A percentile compares a stretch with the other conserved stretches of the same genome.
These are phyloP conservation scores for Colletotrichum nymphaeae DNA, from an alignment of 2,329 filamentous ascomycete species.

Conservation along the genomic window DNA sequence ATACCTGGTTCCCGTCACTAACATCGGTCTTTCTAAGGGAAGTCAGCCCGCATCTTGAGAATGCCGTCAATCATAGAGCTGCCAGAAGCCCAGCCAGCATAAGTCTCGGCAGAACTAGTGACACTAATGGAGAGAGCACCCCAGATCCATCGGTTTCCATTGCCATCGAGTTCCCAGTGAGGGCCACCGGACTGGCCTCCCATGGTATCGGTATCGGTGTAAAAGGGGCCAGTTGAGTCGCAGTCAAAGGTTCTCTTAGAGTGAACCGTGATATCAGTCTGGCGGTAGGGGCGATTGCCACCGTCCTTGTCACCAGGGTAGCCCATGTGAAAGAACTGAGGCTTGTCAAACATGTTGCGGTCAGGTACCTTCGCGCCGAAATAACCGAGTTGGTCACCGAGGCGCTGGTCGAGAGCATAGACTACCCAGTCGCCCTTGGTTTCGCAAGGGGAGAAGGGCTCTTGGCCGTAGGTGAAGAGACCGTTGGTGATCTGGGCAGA, in stretches of 20 bases:
- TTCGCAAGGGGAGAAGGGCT: constrained; percentile 26
- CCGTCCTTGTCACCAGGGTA: constrained; percentile 38
- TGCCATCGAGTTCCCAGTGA: background rate
- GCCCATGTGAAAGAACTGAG: constrained; percentile 35
- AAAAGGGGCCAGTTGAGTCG: background rate
- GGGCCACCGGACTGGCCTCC: background rate
- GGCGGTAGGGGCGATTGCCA: constrained; percentile 18
- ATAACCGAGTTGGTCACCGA: constrained; percentile 40
- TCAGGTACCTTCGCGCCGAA: constrained; percentile 37
- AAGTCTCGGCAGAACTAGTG: background rate
- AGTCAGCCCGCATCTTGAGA: background rate
- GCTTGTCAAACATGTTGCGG: constrained; percentile 16
- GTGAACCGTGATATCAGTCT: background rate
- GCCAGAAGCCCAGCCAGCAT: background rate
- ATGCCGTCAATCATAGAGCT: background rate
- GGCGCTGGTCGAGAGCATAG: constrained; percentile 39
- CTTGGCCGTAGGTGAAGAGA: background rate
- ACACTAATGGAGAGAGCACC: background rate
- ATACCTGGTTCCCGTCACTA: background rate
- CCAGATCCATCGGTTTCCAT: background rate
- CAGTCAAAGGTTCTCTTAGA: background rate
- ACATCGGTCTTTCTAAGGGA: background rate
- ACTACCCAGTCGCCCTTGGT: constrained; percentile 42
- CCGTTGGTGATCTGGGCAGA: background rate
- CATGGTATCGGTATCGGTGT: background rate